Conservation (phyloP, 2,329 filamentous ascomycete genomes). For the Colletotrichum neosansevieriae region DNA sequence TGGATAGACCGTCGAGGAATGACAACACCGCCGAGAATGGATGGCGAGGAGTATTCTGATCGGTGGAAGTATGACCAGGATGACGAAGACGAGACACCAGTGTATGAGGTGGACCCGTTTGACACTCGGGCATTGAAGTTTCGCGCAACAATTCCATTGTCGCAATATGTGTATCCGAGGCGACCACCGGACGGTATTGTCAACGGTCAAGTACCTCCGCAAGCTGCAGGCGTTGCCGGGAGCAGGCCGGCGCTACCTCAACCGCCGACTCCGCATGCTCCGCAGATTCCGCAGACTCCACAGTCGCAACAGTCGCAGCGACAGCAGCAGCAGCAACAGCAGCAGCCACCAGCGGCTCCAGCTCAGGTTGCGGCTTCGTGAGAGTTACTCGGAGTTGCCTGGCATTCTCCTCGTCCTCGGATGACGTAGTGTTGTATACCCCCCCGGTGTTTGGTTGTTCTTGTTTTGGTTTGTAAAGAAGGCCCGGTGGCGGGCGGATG, state of each 20-base stretch:
- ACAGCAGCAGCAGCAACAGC: constrained; percentile 43
- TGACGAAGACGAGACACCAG: constrained; percentile 81
- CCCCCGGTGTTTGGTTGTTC: constrained; percentile 37
- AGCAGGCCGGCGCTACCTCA: constrained; percentile 42
- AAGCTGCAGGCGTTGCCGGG: constrained; percentile 27
- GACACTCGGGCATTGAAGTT: constrained; percentile 71
- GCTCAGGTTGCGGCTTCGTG: constrained; percentile 29
- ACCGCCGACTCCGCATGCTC: constrained; percentile 31
- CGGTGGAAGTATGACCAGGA: constrained; percentile 91
- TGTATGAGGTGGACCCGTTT: constrained; percentile 81
- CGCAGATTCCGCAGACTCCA: constrained; percentile 22
- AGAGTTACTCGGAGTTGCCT: not conserved
- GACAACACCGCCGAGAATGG: constrained; percentile 61
- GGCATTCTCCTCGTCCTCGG: constrained; percentile 29
- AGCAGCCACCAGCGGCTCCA: constrained; percentile 28
- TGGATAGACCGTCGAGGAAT: constrained; percentile 89
- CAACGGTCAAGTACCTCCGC: constrained; percentile 38
- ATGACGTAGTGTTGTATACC: constrained; percentile 40
- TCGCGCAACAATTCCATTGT: constrained; percentile 68
- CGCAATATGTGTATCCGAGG: constrained; percentile 55
- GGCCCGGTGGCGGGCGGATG: constrained; percentile 33
- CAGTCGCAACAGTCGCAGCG: constrained; percentile 40
- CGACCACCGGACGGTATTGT: constrained; percentile 46
- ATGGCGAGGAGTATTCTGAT: constrained; percentile 65
- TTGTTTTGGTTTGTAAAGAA: constrained; percentile 32